A percentile compares a stretch with the other conserved stretches of the same genome.
These are phyloP conservation scores for Pseudogymnoascus sp. DNA, from an alignment of 2,329 filamentous ascomycete species.

Conservation along the genomic window DNA sequence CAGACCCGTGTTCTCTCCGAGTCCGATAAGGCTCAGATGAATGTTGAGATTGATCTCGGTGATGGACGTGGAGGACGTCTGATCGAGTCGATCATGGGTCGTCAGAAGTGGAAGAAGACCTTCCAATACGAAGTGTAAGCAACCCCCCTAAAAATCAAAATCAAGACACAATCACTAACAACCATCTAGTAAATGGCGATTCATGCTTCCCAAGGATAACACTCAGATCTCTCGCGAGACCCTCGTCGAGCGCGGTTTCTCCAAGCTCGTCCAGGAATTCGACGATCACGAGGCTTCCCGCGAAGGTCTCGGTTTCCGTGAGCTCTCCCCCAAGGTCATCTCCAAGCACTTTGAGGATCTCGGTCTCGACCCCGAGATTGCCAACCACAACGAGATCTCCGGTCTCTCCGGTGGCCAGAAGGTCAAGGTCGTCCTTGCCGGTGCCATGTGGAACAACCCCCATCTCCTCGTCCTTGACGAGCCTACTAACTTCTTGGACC, in stretches of 20 bases:
- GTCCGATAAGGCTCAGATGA: conserved; percentile 83
- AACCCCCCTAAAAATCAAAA: not conserved
- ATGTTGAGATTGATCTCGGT: conserved; percentile 75
- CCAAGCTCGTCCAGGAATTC: conserved; percentile 93
- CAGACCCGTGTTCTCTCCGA: conserved; percentile 85
- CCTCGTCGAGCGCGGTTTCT: conserved; percentile 73
- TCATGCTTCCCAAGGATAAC: conserved; percentile 87
- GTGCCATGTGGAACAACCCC: conserved; percentile 98
- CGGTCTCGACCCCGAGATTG: conserved; percentile 92
- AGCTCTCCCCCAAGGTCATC: conserved; percentile 87
- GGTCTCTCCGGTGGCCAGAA: conserved; percentile 95
- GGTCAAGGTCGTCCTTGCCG: conserved; percentile 95
- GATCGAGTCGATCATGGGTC: conserved; percentile 84
- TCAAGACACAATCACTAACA: conserved; percentile 25
- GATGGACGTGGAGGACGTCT: conserved; percentile 72
- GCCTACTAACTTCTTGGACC: conserved; percentile 98
- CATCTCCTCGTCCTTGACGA: conserved; percentile 96
- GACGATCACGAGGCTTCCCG: conserved; percentile 98
- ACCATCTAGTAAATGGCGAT: conserved; percentile 71
- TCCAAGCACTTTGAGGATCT: conserved; percentile 97
- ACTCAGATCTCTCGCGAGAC: conserved; percentile 89
- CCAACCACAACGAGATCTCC: conserved; percentile 97
- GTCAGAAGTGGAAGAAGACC: conserved; percentile 98
- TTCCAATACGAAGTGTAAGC: conserved; percentile 93
- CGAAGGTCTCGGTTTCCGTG: conserved; percentile 92